phyloP scores from a whole-genome alignment of 2,329 filamentous ascomycete species.

The Paramyrothecium sp. region DNA sequence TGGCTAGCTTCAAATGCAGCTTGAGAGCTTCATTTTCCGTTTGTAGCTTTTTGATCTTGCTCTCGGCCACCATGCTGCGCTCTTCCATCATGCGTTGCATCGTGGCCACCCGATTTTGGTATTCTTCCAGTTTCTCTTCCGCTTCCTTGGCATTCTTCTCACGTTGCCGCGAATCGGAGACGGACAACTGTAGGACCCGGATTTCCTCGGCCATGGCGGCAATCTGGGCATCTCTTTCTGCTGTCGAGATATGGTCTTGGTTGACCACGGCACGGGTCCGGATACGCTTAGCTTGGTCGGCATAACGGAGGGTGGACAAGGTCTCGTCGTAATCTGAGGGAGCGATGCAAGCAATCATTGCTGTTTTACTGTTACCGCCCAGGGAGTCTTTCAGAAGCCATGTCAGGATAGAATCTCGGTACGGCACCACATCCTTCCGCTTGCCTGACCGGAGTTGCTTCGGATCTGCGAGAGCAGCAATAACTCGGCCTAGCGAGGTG shows the following conservation, averaged over 20 bases:
- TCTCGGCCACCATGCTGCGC: slow-evolving; percentile 82
- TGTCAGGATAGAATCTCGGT: slow-evolving; percentile 80
- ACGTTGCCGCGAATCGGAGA: slow-evolving; percentile 61
- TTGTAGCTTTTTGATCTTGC: slow-evolving; percentile 87
- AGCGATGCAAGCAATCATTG: slow-evolving; percentile 98
- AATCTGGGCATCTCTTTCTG: slow-evolving; percentile 93
- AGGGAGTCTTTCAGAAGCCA: slow-evolving; percentile 95
- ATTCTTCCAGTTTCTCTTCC: slow-evolving; percentile 87
- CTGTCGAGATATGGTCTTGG: slow-evolving; percentile 88
- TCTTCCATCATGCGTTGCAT: slow-evolving; percentile 98
- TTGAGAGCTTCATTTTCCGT: slow-evolving; percentile 89
- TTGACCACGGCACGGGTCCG: slow-evolving; percentile 93
- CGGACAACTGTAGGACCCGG: slow-evolving; percentile 74
- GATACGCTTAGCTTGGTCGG: slow-evolving; percentile 96
- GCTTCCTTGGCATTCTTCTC: slow-evolving; percentile 77
- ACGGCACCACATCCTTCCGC: slow-evolving; percentile 71
- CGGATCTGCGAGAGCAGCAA: slow-evolving; percentile 79
- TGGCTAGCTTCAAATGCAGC: slow-evolving; percentile 81
- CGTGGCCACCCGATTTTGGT: slow-evolving; percentile 82
- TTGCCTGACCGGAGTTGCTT: slow-evolving; percentile 60
- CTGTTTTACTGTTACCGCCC: slow-evolving; percentile 95
- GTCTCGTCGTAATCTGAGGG: slow-evolving; percentile 97
- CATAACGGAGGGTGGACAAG: slow-evolving; percentile 91
- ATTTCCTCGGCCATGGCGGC: slow-evolving; percentile 95
- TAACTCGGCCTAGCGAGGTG: slow-evolving; percentile 91